These are phyloP conservation scores for Closterium sp. DNA, from an alignment of 139 green algal species.

Conservation along the genomic window DNA sequence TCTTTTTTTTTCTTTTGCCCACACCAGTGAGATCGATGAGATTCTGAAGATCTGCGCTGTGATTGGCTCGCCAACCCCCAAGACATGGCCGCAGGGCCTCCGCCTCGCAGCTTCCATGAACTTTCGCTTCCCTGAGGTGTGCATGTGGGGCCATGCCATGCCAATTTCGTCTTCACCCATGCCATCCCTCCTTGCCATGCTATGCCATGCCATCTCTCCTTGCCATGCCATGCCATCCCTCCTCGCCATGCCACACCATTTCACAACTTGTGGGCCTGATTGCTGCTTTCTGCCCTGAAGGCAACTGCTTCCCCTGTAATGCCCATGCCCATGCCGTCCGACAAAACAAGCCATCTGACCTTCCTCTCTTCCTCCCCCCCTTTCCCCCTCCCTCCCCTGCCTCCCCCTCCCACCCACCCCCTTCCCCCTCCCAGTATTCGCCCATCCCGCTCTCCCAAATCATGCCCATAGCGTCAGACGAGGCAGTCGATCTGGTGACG, in stretches of 20 bases:
- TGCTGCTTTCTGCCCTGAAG: too few relatives aligned
- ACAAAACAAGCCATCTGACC: not conserved
- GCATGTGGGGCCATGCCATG: not conserved
- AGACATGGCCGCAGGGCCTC: constrained; percentile 83
- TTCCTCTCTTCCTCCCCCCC: not conserved
- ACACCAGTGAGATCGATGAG: constrained; percentile 77
- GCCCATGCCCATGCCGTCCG: too few relatives aligned
- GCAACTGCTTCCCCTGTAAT: too few relatives aligned
- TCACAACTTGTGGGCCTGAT: not conserved
- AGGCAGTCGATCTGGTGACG: constrained; percentile 9
- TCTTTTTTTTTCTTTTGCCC: not conserved
- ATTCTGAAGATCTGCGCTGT: constrained; percentile 91
- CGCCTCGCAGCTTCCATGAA: constrained; percentile 80
- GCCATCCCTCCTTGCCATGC: not conserved
- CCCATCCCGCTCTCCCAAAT: constrained; percentile 61
- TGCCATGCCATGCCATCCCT: not conserved
- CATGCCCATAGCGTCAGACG: constrained; percentile 68
- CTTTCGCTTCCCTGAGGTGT: constrained; percentile 71
- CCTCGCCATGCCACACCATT: not conserved
- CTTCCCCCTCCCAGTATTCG: not conserved
- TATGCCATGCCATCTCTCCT: not conserved
- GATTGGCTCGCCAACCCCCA: constrained; percentile 77
- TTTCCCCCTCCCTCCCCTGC: not conserved
- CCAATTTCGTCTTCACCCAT: not conserved
- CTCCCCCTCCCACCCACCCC: too few relatives aligned